Evolutionary conservation across 2,329 filamentous ascomycete species (phyloP), one percentile per base, ranked within the genome.

Genomic region (Fusarium denticulatum): DNA sequence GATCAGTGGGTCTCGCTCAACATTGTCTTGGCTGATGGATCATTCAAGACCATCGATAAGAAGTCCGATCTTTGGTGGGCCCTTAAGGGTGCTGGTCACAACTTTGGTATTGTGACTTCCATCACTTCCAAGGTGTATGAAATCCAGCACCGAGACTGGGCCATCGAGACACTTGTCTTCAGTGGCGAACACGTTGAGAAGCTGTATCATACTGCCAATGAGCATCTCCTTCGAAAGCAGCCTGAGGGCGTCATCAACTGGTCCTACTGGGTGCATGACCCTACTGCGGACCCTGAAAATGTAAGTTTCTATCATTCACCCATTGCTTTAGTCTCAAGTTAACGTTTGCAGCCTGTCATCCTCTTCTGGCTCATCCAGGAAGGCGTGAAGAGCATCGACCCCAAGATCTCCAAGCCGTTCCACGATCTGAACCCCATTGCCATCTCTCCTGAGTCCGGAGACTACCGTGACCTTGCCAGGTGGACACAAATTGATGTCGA

Each of bases 111-210:
- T 18, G 79, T 80, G 7, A 80, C 79, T 10, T 76, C 72, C 2
- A 57, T 71, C 18, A 72, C 68, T 14, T 72, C 83, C 56, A 82
- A 82, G 61, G 76, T 83, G 6, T 80, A 77, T 20, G 74, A 78
- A 5, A 74, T 77, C 14, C 59, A 78, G 64, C 67, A 77, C 30
- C 67, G 36, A 10, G 65, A 78, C 42, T 78, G 76, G 76, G 76
- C 76, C 6, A 76, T 78, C 14, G 74, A 83, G 64, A 85, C 80
- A 1, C 79, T 88, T 39, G 80, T 83, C 28, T 88, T 85, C 69
- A 83, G 80, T 9, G 84, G 85, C 2, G 85, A 88, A 37, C 84
- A 88, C 61, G 83, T 88, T 13, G 86, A 87, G 68, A 79, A 78
- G 10, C 78, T 89, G 13, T 89, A 87, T 70, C 73, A 82, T 12